Base-by-base conservation (phyloP, 108 stramenopile genomes). In the Nitzschia sp. region DNA sequence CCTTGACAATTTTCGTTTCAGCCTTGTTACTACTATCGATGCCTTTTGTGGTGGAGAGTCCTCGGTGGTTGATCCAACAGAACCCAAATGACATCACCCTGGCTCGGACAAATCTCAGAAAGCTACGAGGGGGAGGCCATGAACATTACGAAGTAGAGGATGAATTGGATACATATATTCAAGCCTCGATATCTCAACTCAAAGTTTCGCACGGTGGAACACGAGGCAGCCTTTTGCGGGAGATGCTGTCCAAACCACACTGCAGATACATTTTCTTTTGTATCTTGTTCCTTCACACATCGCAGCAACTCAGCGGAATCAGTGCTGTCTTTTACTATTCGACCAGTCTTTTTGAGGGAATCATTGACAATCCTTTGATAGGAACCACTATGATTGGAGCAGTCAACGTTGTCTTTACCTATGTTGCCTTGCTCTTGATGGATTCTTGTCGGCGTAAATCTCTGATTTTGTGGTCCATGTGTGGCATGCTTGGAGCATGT, bases 321-420 rank as follows among this genome's bases (percentile, higher is more conserved):
- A 93, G 92, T 78, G 95, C 91, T 12, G 88, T 96, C 44, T 96
- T 96, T 64, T 94, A 89, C 80, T 96, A 94, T 83, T 93, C 91
- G 29, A 86, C 83, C 14, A 74, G 74, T 20, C 89, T 95, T 75
- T 91, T 94, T 58, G 83, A 85, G 15, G 89, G 83, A 19, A 76
- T 86, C 44, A 84, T 95, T 50, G 84, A 84, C 62, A 74, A 93
- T 79, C 88, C 88, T 8, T 70, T 80, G n/a, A 15, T 86, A 24
- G 86, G 81, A 14, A 87, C 88, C 7, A 70, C 61, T 1, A 57
- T 86, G 8, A 80, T 84, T 24, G 89, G 79, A 0, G 69, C 41
- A 11, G 76, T 90, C 20, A 94, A 94, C 74, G 84, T 89, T 12
- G n/a, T 82, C 2, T 90, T 89, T 20, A 90, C 89, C 1, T 86